Evolutionary conservation across 1,139 yeast genomes (phyloP).

Genomic region (Sugiyamaella paludigena): DNA sequence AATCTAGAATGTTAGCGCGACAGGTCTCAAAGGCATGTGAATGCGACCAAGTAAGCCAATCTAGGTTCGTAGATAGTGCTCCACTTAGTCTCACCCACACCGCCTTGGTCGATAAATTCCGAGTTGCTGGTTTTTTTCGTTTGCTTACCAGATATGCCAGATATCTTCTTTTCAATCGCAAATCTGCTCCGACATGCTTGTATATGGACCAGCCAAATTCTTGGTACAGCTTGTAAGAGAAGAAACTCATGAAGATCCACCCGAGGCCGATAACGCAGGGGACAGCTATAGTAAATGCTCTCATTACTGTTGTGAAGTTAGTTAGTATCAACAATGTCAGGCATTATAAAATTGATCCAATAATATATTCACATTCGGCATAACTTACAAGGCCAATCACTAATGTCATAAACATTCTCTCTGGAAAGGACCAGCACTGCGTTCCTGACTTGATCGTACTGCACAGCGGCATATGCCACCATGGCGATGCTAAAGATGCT

Average conservation of each 20-base stretch:
- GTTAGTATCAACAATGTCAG: background rate
- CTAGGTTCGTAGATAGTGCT: no score
- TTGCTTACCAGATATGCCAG: constrained; percentile 40
- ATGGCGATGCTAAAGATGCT: constrained; percentile 49
- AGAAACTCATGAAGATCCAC: constrained; percentile 37
- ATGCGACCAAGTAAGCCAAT: no score
- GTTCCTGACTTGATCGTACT: constrained; percentile 45
- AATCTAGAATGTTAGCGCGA: constrained; percentile 23
- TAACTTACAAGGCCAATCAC: constrained; percentile 27
- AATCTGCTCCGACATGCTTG: constrained; percentile 53
- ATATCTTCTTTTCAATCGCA: constrained; percentile 44
- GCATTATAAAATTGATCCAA: no score
- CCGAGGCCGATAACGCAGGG: constrained; percentile 48
- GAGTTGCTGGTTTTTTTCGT: no score
- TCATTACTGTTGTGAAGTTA: constrained; percentile 19
- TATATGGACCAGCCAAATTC: constrained; percentile 52
- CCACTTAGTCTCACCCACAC: no score
- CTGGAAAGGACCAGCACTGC: constrained; percentile 32
- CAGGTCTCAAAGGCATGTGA: no score
- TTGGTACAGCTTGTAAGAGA: constrained; percentile 42
- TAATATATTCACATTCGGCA: no score
- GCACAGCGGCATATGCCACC: constrained; percentile 52
- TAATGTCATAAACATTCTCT: constrained; percentile 37
- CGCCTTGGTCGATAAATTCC: constrained; percentile 17
- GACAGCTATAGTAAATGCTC: constrained; percentile 47